phyloP scores from a whole-genome alignment of 345 rosid genomes.

The Cardamine resedifolia region DNA sequence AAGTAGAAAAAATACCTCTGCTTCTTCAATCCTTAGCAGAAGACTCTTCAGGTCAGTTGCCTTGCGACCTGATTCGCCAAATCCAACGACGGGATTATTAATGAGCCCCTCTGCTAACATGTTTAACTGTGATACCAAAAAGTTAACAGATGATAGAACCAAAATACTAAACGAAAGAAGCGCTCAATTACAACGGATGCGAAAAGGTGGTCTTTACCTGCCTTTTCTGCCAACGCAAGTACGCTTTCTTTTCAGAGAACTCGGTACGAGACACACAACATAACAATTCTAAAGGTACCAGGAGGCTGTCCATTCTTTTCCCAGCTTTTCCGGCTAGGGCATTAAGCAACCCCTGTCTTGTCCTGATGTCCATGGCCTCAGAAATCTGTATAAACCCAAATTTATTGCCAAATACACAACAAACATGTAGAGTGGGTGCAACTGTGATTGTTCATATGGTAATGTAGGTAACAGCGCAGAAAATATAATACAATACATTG shows the following conservation, averaged over 20 bases:
- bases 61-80: constrained; percentile 88
- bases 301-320: constrained; percentile 86
- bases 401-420: constrained; percentile 19
- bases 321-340: constrained; percentile 88
- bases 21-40: constrained; percentile 90
- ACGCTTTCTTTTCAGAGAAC: constrained; percentile 95
- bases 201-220: constrained; percentile 61
- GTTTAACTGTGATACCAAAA: constrained; percentile 62
- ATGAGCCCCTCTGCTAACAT: constrained; percentile 95
- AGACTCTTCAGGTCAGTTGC: constrained; percentile 74
- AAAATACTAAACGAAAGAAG: constrained; percentile 28
- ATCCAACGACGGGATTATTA: constrained; percentile 88
- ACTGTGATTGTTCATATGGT: constrained; percentile 7
- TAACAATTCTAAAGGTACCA: constrained; percentile 87
- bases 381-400: constrained; percentile 58
- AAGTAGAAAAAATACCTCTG: constrained; percentile 61
- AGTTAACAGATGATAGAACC: constrained; percentile 23
- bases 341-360: constrained; percentile 89
- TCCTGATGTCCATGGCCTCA: constrained; percentile 94
- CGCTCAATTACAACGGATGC: background rate
- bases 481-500: constrained; percentile 17
- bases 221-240: constrained; percentile 98
- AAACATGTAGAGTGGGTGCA: background rate
- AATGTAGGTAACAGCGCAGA: background rate
- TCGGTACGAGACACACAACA: constrained; percentile 89